Evolutionary conservation across 148 eudicot species (phyloP).

Genomic region (Rhododendron molle): DNA sequence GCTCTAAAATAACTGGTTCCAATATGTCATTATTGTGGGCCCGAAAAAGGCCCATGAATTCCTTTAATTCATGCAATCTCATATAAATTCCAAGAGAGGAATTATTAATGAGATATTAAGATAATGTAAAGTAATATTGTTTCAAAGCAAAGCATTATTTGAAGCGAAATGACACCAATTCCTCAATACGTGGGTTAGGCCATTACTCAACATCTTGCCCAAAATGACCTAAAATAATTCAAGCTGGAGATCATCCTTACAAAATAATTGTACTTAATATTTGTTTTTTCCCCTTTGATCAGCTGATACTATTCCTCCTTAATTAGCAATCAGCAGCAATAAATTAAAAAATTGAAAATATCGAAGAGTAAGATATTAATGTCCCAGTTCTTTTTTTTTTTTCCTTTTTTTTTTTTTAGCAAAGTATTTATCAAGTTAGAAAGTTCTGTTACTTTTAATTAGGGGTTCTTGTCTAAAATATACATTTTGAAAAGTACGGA

Average conservation of each 20-base stretch:
- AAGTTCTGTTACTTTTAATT: not conserved
- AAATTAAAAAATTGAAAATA: not conserved
- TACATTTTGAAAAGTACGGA: not conserved
- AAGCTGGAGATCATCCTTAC: not conserved
- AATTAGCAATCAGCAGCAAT: not conserved
- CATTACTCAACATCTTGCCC: not conserved
- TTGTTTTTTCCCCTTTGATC: not conserved
- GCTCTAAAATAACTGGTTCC: no score
- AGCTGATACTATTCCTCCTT: not conserved
- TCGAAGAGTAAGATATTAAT: not conserved
- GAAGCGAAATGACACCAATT: not conserved
- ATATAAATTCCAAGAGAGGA: not conserved
- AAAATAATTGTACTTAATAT: not conserved
- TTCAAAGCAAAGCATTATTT: not conserved
- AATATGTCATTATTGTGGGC: no score
- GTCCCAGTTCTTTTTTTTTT: not conserved
- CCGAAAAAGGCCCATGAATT: rapidly evolving
- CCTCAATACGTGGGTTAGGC: not conserved
- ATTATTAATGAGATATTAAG: not conserved
- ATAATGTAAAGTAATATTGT: not conserved
- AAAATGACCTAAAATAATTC: not conserved
- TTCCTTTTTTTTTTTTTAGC: not conserved
- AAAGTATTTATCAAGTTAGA: not conserved
- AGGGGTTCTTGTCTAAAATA: not conserved
- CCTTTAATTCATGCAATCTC: not conserved